A percentile compares a stretch with the other conserved stretches of the same genome.
Evolutionary conservation across 2,329 filamentous ascomycete genomes (phyloP).

Genomic region (Trichoderma guizhouense): DNA sequence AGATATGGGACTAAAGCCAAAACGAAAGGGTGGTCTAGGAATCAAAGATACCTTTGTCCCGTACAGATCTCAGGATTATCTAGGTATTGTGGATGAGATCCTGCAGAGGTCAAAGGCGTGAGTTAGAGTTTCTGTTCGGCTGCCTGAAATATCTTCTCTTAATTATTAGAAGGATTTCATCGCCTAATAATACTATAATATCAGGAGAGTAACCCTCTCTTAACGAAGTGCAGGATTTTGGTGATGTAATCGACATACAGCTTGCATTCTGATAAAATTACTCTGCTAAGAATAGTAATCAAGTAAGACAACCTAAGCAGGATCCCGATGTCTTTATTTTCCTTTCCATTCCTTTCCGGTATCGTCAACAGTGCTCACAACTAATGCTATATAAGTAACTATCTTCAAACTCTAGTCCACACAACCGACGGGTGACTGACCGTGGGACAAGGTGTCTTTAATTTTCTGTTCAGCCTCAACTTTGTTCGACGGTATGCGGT

Average conservation of each 20-base stretch:
- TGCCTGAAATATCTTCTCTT: neutral
- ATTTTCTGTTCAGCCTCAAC: neutral
- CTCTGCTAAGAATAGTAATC: neutral
- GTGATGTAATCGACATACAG: neutral
- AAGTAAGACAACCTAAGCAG: neutral
- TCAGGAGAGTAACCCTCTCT: neutral
- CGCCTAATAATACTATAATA: neutral
- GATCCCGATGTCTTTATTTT: neutral
- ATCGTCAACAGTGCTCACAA: neutral
- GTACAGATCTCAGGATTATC: neutral
- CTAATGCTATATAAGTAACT: neutral
- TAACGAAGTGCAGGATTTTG: too few species aligned
- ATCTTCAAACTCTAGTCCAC: neutral
- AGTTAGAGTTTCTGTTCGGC: neutral
- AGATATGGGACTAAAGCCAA: neutral
- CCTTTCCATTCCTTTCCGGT: neutral
- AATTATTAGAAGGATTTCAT: neutral
- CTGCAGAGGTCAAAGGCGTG: neutral
- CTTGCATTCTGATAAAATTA: neutral
- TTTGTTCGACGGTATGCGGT: neutral
- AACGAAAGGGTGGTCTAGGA: neutral
- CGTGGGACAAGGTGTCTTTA: neutral
- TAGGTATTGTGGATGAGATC: neutral
- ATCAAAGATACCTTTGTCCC: neutral
- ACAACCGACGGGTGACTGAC: neutral